Percentiles rank a stretch among this genome's conserved stretches.
phyloP scores from a whole-genome alignment of 2,329 filamentous ascomycete genomes.

The Fusarium tricinctum region DNA sequence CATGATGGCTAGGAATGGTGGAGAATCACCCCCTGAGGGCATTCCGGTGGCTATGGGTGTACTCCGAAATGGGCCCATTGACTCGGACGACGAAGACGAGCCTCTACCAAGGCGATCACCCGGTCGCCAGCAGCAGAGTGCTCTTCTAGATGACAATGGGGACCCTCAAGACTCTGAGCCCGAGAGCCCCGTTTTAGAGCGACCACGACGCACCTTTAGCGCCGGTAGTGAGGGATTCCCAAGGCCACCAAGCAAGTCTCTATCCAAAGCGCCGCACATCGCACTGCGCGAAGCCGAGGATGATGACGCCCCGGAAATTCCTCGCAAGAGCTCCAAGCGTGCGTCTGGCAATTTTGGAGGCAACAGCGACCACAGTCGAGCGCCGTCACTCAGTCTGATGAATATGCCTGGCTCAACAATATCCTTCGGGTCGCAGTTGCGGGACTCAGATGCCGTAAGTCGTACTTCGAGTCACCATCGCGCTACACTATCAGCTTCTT shows the following conservation, averaged over 20 bases:
- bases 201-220: slow-evolving; percentile 50
- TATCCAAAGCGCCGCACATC: slow-evolving; percentile 42
- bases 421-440: slow-evolving; percentile 41
- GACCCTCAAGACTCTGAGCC: slow-evolving; percentile 62
- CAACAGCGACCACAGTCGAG: slow-evolving; percentile 46
- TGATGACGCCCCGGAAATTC: slow-evolving; percentile 69
- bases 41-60: slow-evolving; percentile 75
- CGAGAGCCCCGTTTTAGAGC: slow-evolving; percentile 53
- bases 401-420: slow-evolving; percentile 44
- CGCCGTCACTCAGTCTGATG: slow-evolving; percentile 56
- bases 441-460: slow-evolving; percentile 42
- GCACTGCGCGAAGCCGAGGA: slow-evolving; percentile 48
- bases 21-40: slow-evolving; percentile 76
- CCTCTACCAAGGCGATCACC: slow-evolving; percentile 47
- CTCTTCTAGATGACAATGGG: slow-evolving; percentile 63
- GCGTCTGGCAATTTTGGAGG: slow-evolving; percentile 58
- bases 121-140: slow-evolving; percentile 49
- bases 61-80: slow-evolving; percentile 71
- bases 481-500: slow-evolving; percentile 46
- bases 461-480: slow-evolving; percentile 44
- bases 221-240: slow-evolving; percentile 60
- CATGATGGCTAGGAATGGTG: slow-evolving; percentile 70
- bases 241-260: slow-evolving; percentile 39
- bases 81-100: slow-evolving; percentile 71
- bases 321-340: slow-evolving; percentile 80